Base-by-base conservation (phyloP, 208 protist genomes). In the Trypanosoma brucei region DNA sequence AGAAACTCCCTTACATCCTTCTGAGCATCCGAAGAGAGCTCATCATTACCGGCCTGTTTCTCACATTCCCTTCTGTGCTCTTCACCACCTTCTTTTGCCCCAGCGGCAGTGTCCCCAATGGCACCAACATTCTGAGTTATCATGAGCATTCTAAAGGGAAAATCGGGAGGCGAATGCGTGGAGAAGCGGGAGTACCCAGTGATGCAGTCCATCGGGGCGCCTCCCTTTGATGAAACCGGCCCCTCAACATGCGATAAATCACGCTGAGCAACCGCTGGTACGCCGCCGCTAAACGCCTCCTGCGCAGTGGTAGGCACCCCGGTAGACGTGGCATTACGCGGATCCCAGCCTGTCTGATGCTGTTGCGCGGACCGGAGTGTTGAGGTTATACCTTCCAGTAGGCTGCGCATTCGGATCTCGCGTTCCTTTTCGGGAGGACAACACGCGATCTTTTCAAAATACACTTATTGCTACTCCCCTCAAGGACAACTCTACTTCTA, bases 61-160 rank as follows among this genome's bases (percentile, higher is more conserved):
- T 22, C 31, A 59, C 53, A 56, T 2, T 48, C 58, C 13, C 48
- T 44, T 38, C 35, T 42, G 36, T 44, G 22, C 22, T 22, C 44
- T 31, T 33, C 45, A 42, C 36, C 48, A 37, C n/a, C 39, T 34
- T 33, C 39, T 49, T 7, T 22, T 22, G 3, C 14, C 40, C 39
- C 35, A 9, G 30, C 33, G 7, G 34, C 14, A 42, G 3, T 11
- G 30, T 56, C 3, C 3, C 78, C 76, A 56, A 93, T 79, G 61
- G 75, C 79, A 40, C 87, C 84, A 40, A 93, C 67, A 56, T 93
- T 93, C 64, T 93, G 87, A 3, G 87, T 88, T 2, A 93, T 51
- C 2, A 91, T 46, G 0, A 93, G 76, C 51, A 88, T 63, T 9
- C 69, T 79, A 58, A 83, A 83, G 48, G 79, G 76, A 9, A 57